Evolutionary conservation across 1,284 basidiomycete species (phyloP).

Genomic region (Ceratobasidium sp.): DNA sequence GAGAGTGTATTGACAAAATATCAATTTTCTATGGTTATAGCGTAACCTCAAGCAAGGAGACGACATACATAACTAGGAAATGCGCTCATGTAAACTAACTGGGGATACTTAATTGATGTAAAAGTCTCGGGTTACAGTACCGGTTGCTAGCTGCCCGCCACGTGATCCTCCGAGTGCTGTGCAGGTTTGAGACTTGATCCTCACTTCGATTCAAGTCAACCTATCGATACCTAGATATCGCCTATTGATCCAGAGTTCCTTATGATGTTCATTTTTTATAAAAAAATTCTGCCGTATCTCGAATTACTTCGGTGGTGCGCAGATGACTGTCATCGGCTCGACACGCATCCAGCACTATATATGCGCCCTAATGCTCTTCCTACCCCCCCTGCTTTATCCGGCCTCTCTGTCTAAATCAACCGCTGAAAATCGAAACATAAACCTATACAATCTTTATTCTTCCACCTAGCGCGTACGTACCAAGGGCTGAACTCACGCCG

Average conservation of each 20-base stretch:
- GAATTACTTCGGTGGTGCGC: constrained; percentile 92
- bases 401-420: constrained; percentile 67
- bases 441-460: constrained; percentile 85
- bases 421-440: constrained; percentile 91
- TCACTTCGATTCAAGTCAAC: constrained; percentile 67
- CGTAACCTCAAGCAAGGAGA: no score
- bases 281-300: no score
- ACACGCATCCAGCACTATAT: constrained; percentile 93
- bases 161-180: no score
- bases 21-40: no score
- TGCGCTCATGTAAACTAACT: no score
- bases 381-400: constrained; percentile 65
- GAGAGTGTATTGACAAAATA: background rate
- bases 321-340: constrained; percentile 86
- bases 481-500: constrained; percentile 84
- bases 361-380: constrained; percentile 83
- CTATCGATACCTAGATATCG: constrained; percentile 93
- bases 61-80: no score
- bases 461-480: constrained; percentile 81
- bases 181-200: no score
- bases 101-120: no score
- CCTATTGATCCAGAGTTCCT: constrained; percentile 96
- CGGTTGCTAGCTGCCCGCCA: no score
- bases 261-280: no score
- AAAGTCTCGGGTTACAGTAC: no score